phyloP scores from a whole-genome alignment of 345 rosid genomes.

The Cardamine occulta region DNA sequence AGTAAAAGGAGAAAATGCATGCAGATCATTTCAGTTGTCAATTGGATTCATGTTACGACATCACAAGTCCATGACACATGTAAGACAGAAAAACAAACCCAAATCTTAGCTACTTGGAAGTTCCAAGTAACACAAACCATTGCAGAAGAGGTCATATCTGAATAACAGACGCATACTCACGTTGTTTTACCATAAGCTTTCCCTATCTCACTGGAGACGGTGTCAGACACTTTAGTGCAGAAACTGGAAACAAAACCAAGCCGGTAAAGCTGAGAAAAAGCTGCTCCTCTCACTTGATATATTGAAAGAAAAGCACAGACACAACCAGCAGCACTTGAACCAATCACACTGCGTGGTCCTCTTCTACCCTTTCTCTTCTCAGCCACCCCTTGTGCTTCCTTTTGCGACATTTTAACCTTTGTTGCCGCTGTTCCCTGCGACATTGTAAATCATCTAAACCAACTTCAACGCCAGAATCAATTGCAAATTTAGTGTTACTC shows the following conservation, averaged over 20 bases:
- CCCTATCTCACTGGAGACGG: conserved; percentile 94
- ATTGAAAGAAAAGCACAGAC: conserved; percentile 79
- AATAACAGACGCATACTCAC: conserved; percentile 55
- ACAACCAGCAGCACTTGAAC: conserved; percentile 98
- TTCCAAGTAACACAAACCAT: conserved; percentile 18
- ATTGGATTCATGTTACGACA: background rate
- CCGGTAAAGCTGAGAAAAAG: conserved; percentile 53
- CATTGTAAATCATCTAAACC: conserved; percentile 36
- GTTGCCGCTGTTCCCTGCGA: conserved; percentile 92
- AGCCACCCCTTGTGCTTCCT: conserved; percentile 95
- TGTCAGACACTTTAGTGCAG: conserved; percentile 96
- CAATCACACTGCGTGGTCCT: conserved; percentile 96
- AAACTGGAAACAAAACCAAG: conserved; percentile 94
- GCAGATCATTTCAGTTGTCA: conserved; percentile 1
- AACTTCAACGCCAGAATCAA: conserved; percentile 32
- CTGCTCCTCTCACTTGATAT: conserved; percentile 65
- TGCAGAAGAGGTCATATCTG: conserved; percentile 13
- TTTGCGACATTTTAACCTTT: conserved; percentile 91
- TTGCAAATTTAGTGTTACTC: background rate
- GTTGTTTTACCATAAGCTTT: conserved; percentile 96
- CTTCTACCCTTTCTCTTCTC: conserved; percentile 96
- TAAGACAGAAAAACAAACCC: background rate
- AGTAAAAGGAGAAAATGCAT: background rate
- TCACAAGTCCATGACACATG: background rate
- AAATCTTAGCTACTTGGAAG: conserved; percentile 15